Evolutionary conservation across 164 flowering plant species (phyloP).

Genomic region (Houttuynia cordata): DNA sequence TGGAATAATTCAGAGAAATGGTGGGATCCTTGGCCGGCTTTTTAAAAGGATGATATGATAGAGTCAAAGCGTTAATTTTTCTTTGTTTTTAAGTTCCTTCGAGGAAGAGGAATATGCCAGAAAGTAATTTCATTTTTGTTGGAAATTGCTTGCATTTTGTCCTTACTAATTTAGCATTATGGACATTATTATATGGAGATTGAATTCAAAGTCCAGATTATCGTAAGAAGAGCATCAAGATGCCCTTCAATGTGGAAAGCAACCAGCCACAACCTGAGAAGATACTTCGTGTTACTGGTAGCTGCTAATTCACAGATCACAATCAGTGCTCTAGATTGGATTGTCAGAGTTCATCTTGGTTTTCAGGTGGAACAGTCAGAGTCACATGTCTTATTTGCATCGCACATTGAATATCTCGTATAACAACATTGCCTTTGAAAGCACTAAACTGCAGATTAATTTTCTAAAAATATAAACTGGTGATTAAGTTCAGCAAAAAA

Average conservation of each 20-base stretch:
- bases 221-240: too few species aligned
- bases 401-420: not conserved
- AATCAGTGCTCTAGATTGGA: not conserved
- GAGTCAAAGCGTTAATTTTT: not conserved
- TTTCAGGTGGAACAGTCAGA: not conserved
- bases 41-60: not conserved
- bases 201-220: too few species aligned
- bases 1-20: not conserved
- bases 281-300: not conserved
- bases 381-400: not conserved
- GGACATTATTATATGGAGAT: too few species aligned
- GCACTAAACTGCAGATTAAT: too few species aligned
- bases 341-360: not conserved
- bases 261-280: not conserved
- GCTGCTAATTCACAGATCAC: not conserved
- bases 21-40: not conserved
- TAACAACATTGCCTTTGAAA: not conserved
- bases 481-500: too few species aligned
- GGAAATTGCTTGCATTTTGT: conserved; percentile 5
- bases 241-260: not conserved
- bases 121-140: not conserved
- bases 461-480: too few species aligned
- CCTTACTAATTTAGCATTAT: conserved; percentile 3
- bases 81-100: not conserved
- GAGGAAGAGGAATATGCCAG: not conserved